phyloP scores from a whole-genome alignment of 768 basidiomycete genomes.

The Termitomyces sp. region DNA sequence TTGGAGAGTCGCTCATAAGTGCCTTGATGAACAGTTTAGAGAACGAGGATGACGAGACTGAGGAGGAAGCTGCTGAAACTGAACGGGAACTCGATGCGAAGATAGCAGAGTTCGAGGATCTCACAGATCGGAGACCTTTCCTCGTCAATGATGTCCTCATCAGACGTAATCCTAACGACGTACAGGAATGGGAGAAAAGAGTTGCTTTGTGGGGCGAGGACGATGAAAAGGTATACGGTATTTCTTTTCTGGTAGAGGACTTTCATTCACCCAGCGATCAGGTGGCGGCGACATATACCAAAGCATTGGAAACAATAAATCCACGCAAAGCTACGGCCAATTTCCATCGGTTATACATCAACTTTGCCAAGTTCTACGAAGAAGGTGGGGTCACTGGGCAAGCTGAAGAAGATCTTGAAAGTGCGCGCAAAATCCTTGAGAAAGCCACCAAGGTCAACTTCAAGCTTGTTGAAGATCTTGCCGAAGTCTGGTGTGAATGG shows the following conservation, averaged over 20 bases:
- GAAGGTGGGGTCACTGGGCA: slow-evolving; percentile 82
- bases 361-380: slow-evolving; percentile 98
- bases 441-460: slow-evolving; percentile 91
- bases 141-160: slow-evolving; percentile 93
- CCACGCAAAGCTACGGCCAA: slow-evolving; percentile 91
- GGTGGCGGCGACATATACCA: slow-evolving; percentile 92
- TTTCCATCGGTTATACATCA: slow-evolving; percentile 85
- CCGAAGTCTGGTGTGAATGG: slow-evolving; percentile 99
- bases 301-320: slow-evolving; percentile 82
- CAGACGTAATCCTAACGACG: slow-evolving; percentile 93
- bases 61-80: slow-evolving; percentile 70
- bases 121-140: slow-evolving; percentile 95
- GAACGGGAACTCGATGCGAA: slow-evolving; percentile 81
- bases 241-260: background rate
- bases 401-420: slow-evolving; percentile 79
- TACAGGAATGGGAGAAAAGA: slow-evolving; percentile 99
- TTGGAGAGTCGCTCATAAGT: slow-evolving; percentile 84
- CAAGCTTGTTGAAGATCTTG: slow-evolving; percentile 94
- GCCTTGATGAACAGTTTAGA: slow-evolving; percentile 86
- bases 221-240: slow-evolving; percentile 76
- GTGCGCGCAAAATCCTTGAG: slow-evolving; percentile 89
- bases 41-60: slow-evolving; percentile 62
- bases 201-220: slow-evolving; percentile 91
- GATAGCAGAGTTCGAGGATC: slow-evolving; percentile 90
- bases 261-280: slow-evolving; percentile 23